phyloP scores from a whole-genome alignment of 2,329 filamentous ascomycete species.

The Exophiala bonariae region DNA sequence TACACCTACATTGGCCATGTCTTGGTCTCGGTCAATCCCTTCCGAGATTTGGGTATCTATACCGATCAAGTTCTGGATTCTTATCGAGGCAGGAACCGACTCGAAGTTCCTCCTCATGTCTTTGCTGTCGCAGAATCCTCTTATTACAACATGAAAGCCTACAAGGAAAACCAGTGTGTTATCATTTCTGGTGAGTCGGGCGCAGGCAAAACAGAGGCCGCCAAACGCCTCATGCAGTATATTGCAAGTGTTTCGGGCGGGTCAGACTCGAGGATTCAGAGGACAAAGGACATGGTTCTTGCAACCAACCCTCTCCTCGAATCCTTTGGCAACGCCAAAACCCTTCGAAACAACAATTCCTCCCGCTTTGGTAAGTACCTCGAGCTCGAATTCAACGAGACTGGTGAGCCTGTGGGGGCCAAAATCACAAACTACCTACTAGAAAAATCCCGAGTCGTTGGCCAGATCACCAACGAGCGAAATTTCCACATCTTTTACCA shows the following conservation, averaged over 20 bases:
- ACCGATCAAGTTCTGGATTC: constrained; percentile 90
- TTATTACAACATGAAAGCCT: constrained; percentile 99
- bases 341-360: constrained; percentile 96
- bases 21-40: constrained; percentile 97
- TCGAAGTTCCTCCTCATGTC: constrained; percentile 91
- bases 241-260: constrained; percentile 96
- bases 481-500: constrained; percentile 99
- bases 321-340: constrained; percentile 98
- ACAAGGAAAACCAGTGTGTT: constrained; percentile 98
- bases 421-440: constrained; percentile 98
- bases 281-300: constrained; percentile 99
- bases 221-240: constrained; percentile 99
- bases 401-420: constrained; percentile 90
- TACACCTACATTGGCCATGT: constrained; percentile 99
- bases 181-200: constrained; percentile 99
- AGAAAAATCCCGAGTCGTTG: constrained; percentile 92
- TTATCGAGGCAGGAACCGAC: constrained; percentile 94
- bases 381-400: constrained; percentile 90
- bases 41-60: constrained; percentile 96
- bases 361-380: constrained; percentile 98
- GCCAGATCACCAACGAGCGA: constrained; percentile 91
- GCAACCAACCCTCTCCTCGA: constrained; percentile 96
- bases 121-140: constrained; percentile 94
- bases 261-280: constrained; percentile 79
- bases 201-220: constrained; percentile 96